These are phyloP conservation scores for Thermoascus crustaceus DNA, from an alignment of 2,329 filamentous ascomycete species.

Conservation along the genomic window DNA sequence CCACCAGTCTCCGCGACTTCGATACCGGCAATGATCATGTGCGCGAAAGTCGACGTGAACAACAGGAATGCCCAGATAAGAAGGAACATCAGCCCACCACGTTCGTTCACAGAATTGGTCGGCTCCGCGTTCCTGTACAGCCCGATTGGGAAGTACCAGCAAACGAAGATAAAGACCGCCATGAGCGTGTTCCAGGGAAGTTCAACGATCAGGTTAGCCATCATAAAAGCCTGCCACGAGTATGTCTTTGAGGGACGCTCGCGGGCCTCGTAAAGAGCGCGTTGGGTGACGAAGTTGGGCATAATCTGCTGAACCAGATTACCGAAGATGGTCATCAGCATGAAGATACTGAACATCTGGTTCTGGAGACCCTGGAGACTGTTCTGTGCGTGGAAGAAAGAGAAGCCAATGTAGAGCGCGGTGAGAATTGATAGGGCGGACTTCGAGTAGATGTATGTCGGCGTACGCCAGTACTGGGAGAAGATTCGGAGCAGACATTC, in stretches of 20 bases:
- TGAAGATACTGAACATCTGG: constrained; percentile 86
- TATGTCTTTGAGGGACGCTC: constrained; percentile 61
- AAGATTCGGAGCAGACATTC: constrained; percentile 68
- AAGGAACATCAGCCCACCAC: constrained; percentile 58
- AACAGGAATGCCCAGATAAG: constrained; percentile 60
- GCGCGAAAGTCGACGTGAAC: constrained; percentile 63
- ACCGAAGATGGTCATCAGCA: constrained; percentile 73
- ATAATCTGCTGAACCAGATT: constrained; percentile 47
- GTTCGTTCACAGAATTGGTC: constrained; percentile 36
- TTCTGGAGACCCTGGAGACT: constrained; percentile 76
- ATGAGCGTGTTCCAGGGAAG: constrained; percentile 58
- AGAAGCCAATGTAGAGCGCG: constrained; percentile 73
- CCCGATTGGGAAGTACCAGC: constrained; percentile 60
- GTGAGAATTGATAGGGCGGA: constrained; percentile 55
- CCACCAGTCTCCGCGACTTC: constrained; percentile 61
- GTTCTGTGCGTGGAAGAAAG: constrained; percentile 68
- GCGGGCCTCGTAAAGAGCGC: constrained; percentile 52
- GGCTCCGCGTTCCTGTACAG: constrained; percentile 36
- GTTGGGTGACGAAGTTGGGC: constrained; percentile 51
- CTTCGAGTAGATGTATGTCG: constrained; percentile 84
- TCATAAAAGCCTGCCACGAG: constrained; percentile 64
- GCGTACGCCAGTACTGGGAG: constrained; percentile 86
- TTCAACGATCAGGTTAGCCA: constrained; percentile 64
- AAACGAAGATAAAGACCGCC: constrained; percentile 54
- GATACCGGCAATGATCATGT: constrained; percentile 64